Base-by-base conservation (phyloP, 2,329 filamentous ascomycete species). In the Zymoseptoria pseudotritici region DNA sequence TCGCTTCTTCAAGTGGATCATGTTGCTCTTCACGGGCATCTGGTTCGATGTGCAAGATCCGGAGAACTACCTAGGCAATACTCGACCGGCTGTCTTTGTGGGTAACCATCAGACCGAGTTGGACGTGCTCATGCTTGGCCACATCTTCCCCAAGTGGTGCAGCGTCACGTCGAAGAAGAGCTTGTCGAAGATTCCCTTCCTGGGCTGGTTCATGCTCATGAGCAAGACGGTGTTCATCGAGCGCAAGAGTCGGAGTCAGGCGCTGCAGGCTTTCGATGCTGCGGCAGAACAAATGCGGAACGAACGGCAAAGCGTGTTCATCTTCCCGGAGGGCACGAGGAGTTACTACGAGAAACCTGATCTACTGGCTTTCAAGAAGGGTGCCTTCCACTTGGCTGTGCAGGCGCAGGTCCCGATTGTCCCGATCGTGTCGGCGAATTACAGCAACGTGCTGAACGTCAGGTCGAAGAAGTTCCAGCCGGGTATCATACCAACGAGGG, bases 351-450 rank as follows among this genome's bases (percentile, higher is more conserved):
- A 88, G 68, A 86, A 92, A 58, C 89, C 94, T 1, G 84, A 82
- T 61, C 78, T 99, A 69, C 80, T 97, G 58, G 90, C 91, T n/a
- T 99, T 97, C 82, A 99, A 99, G 79, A 99, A 99, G 80, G 94
- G 94, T 61, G 94, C 93, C 53, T 99, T 99, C 77, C 93, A 99
- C 75, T 82, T 99, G 36, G 94, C 94, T 53, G 85, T 99, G 20
- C 90, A 97, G 80, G 93, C 93, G 2, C 89, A 91, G 66, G 94
- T 97, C 5, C 92, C 92, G 24, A 90, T 99, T 69, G 87, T 99
- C 3, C 94, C 94, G 0, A 83, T 95, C 42, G 79, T 80, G 2
- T 73, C 75, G n/a, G 79, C 77, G 20, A 81, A 81, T 66, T 82
- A 82, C 67, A 72, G 67, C 62, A 73, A 80, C 61, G 72, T 82